Evolutionary conservation across 495 filamentous ascomycete genomes (phyloP), one percentile per base, ranked within the genome.

Genomic region (Tuber indicum): DNA sequence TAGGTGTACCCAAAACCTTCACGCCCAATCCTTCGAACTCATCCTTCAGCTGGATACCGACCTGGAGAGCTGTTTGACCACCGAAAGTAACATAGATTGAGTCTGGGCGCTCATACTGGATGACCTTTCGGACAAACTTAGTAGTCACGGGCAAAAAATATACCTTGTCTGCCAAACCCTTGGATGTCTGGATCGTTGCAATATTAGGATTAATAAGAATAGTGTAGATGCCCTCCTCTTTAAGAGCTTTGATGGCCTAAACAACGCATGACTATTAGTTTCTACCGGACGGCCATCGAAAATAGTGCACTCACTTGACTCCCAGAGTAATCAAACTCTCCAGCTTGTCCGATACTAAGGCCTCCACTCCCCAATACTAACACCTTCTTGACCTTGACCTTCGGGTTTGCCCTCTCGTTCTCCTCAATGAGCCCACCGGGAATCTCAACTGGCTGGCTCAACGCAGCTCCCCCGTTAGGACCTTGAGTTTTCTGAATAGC

Each of bases 201-300:
- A 99, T 99, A 85, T 99, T 99, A 71, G 95, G 96, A 85, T 99
- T 99, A 87, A 99, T 94, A 75, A 99, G 90, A 76, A 99, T 91
- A 3, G 96, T 97, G 81, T 93, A 91, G 77, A 99, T 94, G 77
- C 92, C 92, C 80, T 96, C 95, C 85, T 98, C 95, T 86, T 97
- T 99, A 75, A 99, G 86, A 26, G 95, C 95, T 87, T 98, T 98
- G 82, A 98, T 92, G 43, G 95, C 95, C 78, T 80, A 71, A 45
- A 21, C 4, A 69, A 16, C 49, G 21, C 39, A 69, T 73, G 83
- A 91, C 85, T 75, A 52, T 66, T 62, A 72, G 66, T 0, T 8
- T 21, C 52, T 41, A n/a, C 66, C 12, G 26, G 43, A 17, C 39
- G 44, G n/a, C 23, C 17, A 58, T 43, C 26, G 26, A 36, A 62